Percentiles rank a stretch among this genome's conserved stretches.
Conservation (phyloP, 2,329 filamentous ascomycete genomes). For the Exophiala xenobiotica region DNA sequence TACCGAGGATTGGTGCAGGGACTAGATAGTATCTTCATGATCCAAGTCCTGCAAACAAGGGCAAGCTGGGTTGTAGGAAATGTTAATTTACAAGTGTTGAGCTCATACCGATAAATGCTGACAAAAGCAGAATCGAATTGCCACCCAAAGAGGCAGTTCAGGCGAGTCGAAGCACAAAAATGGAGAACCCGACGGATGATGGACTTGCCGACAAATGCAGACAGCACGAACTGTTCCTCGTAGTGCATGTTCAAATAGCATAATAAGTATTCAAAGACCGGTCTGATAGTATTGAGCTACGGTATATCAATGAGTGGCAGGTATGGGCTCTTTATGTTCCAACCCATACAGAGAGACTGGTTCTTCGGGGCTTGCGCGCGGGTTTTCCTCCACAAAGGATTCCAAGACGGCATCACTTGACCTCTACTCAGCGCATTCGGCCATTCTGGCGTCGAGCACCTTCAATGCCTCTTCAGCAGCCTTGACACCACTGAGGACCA, state of each 20-base stretch:
- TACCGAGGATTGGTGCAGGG: too few relatives aligned
- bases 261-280: too few relatives aligned
- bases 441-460: conserved; percentile 74
- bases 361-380: not conserved
- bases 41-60: too few relatives aligned
- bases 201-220: too few relatives aligned
- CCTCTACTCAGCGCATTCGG: conserved; percentile 65
- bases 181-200: too few relatives aligned
- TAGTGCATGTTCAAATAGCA: too few relatives aligned
- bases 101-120: too few relatives aligned
- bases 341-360: not conserved
- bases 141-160: not conserved
- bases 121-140: not conserved
- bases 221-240: too few relatives aligned
- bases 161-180: not conserved
- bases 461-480: conserved; percentile 82
- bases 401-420: not conserved
- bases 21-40: too few relatives aligned
- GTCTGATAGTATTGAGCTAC: not conserved
- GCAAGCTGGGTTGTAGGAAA: too few relatives aligned
- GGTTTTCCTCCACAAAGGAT: not conserved
- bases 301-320: not conserved
- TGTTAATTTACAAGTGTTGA: too few relatives aligned
- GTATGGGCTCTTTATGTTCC: not conserved
- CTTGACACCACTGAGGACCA: conserved; percentile 85